Evolutionary conservation across 2,329 filamentous ascomycete species (phyloP), one percentile per base, ranked within the genome.

Genomic region (Cyphellophora attinorum): DNA sequence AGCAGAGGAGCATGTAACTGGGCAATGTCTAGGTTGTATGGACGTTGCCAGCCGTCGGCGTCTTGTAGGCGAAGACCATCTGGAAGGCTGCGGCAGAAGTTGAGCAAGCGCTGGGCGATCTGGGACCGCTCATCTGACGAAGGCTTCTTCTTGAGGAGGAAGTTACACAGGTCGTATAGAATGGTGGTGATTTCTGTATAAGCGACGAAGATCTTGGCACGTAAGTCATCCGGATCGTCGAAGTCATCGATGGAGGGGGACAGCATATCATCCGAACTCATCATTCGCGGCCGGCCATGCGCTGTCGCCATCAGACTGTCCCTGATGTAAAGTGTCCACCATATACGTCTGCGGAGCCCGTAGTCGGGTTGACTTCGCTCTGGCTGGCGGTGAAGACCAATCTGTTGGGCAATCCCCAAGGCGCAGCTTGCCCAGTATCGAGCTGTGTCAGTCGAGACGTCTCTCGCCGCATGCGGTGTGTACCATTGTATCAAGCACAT

Each of bases 401-500:
- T 28, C 21, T 44, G 41, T 17, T 44, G 35, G 11, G 41, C 41
- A 17, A 44, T 14, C 12, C 34, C 39, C 4, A 32, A 33, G 12
- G 34, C 36, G 10, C 33, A 36, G 5, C 41, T 37, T n/a, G 36
- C 19, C 41, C 41, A 44, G 21, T 39, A 41, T 13, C 39, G 34
- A 17, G 39, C 38, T 5, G 34, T 44, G 18, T 34, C 38, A 5
- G 33, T 38, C 4, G 41, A 44, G 11, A 44, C 33, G 15, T 41
- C 39, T 15, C 40, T 39, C 16, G 41, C 39, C 11, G 39, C 41
- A 4, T 35, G 31, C 2, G 38, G 41, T 13, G 41, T 44, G 12
- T 30, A 44, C 38, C 39, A 44, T 17, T 44, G 38, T 19, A 44
- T 33, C 16, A 41, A 19, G 33, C 39, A 41, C 15, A 33, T 19